Evolutionary conservation across 148 eudicot species (phyloP).

Genomic region (Chenopodium berlandieri): DNA sequence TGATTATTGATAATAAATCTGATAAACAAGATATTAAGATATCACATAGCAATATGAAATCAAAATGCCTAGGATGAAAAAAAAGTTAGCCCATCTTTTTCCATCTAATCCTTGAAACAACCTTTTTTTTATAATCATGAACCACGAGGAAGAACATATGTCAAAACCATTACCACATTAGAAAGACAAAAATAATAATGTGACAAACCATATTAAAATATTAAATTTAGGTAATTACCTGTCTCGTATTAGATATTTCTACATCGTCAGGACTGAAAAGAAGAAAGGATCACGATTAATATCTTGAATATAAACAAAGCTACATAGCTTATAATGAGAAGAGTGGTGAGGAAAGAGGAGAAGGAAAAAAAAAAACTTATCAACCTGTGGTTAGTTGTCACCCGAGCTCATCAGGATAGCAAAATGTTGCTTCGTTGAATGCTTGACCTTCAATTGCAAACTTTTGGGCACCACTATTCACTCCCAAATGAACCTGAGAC

Average conservation of each 20-base stretch:
- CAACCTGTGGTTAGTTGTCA: conserved; percentile 74
- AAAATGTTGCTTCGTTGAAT: conserved; percentile 51
- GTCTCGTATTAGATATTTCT: conserved; percentile 42
- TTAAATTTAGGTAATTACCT: conserved; percentile 33
- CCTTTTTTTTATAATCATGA: neutral
- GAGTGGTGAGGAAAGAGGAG: neutral
- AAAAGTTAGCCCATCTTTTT: neutral
- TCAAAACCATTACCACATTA: neutral
- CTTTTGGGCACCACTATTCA: conserved; percentile 52
- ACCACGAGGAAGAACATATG: neutral
- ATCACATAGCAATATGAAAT: neutral
- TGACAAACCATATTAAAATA: neutral
- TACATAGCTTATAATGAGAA: neutral
- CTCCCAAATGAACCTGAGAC: conserved; percentile 67
- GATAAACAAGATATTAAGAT: no score
- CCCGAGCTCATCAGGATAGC: conserved; percentile 78
- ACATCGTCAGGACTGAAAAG: conserved; percentile 56
- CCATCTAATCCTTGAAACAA: neutral
- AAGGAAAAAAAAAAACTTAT: no score
- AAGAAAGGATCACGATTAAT: conserved; percentile 4
- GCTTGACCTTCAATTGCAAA: conserved; percentile 51
- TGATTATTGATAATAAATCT: no score
- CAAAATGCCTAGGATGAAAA: neutral
- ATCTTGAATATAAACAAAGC: conserved; percentile 11
- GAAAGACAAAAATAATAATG: neutral